These are phyloP conservation scores for Aspergillus floridensis DNA, from an alignment of 2,329 filamentous ascomycete species.

Conservation along the genomic window DNA sequence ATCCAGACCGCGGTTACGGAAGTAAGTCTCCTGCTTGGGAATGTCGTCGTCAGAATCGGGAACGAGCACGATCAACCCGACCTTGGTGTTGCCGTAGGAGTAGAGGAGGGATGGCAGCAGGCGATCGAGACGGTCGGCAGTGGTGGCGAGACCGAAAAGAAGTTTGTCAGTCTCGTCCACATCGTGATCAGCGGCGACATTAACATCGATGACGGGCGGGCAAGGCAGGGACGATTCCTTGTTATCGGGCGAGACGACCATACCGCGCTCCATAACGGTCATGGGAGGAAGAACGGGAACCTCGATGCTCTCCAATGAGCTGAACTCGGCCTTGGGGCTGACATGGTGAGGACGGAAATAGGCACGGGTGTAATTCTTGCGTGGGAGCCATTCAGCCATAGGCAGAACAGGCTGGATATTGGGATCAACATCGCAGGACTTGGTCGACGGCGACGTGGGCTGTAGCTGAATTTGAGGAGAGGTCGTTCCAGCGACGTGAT, in stretches of 20 bases:
- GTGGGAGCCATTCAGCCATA: constrained; percentile 42
- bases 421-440: constrained; percentile 36
- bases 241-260: constrained; percentile 37
- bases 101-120: constrained; percentile 42
- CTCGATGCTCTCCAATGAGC: constrained; percentile 39
- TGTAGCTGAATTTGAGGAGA: constrained; percentile 25
- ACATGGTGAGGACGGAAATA: constrained; percentile 42
- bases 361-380: constrained; percentile 45
- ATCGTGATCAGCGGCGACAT: constrained; percentile 40
- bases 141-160: constrained; percentile 43
- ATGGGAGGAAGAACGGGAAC: constrained; percentile 39
- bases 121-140: constrained; percentile 42
- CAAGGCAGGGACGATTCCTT: constrained; percentile 34
- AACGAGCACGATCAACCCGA: constrained; percentile 41
- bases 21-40: constrained; percentile 40
- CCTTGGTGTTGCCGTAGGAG: constrained; percentile 43
- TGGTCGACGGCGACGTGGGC: constrained; percentile 16
- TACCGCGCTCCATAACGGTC: constrained; percentile 39
- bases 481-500: constrained; percentile 23
- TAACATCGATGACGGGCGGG: constrained; percentile 40
- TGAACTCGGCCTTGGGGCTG: constrained; percentile 37
- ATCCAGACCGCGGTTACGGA: constrained; percentile 43
- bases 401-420: constrained; percentile 35
- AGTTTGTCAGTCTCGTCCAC: constrained; percentile 43
- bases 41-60: constrained; percentile 42